Base-by-base conservation (phyloP, 768 basidiomycete genomes). In the Boletellus emodensis region DNA sequence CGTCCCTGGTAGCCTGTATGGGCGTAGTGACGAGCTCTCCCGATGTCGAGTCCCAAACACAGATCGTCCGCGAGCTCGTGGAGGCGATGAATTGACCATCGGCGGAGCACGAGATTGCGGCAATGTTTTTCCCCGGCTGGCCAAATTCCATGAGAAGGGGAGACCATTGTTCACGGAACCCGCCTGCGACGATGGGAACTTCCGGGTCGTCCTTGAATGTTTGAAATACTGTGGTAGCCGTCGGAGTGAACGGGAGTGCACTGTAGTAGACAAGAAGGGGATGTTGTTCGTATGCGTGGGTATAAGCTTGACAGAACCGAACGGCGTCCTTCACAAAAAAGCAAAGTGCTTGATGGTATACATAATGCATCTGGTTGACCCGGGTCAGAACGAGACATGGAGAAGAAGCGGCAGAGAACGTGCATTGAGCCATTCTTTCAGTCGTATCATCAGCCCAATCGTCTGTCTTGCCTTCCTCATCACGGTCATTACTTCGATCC, bases 401-500 rank as follows among this genome's bases (percentile, higher is more conserved):
- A 3, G 39, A 30, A 17, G 30, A 14, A 44, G 39, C 7, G 9
- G 2, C 2, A 18, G 8, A 2, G 9, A 22, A 52, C 63, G 42
- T 34, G 67, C 67, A 32, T 54, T 46, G 24, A 63, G 13, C 65
- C 65, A 67, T 43, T 57, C 65, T 46, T 58, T 60, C 33, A 67
- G 38, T 13, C 51, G 59, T 40, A 58, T 50, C 54, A 65, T 59
- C 8, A 56, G 43, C 18, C 61, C 58, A 11, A 65, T 69, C 15
- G 67, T 69, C 44, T 65, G 65, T 44, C 67, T 67, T 28, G 67
- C 60, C 41, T 53, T 67, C 47, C 35, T 61, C 48, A 71, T 53
- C 38, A 61, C 20, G n/a, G 61, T 46, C 68, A 69, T 68, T 24
- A 49, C 56, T 40, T 69, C 69, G 38, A 71, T 59, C 68, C 68